A percentile compares a stretch with the other conserved stretches of the same genome.
Conservation (phyloP, 768 basidiomycete genomes). For the Tephrocybe sp. region DNA sequence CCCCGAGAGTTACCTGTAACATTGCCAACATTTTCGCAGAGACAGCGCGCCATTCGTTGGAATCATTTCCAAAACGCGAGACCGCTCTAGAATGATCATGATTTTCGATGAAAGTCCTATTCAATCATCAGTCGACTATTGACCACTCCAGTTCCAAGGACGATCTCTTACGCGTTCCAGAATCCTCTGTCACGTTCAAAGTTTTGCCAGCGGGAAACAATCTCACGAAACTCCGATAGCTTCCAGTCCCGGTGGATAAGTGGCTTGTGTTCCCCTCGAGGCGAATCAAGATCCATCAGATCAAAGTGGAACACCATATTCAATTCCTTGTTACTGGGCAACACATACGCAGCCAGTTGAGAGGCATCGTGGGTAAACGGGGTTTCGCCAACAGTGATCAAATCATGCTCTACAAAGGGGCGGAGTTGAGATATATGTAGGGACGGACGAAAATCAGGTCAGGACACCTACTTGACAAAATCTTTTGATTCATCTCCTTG, state of each 20-base stretch:
- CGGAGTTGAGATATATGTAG: background rate
- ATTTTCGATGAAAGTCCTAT: constrained; percentile 68
- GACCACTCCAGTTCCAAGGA: background rate
- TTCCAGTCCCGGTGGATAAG: constrained; percentile 49
- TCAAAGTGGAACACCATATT: constrained; percentile 71
- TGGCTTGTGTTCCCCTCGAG: constrained; percentile 33
- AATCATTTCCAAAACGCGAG: constrained; percentile 67
- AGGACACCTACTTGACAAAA: constrained; percentile 52
- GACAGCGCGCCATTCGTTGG: constrained; percentile 50
- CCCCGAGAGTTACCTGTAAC: constrained; percentile 58
- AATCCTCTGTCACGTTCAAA: constrained; percentile 58
- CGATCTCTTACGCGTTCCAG: constrained; percentile 60
- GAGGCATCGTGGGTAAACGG: constrained; percentile 56
- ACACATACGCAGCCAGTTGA: constrained; percentile 54
- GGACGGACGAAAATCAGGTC: background rate
- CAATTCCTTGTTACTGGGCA: constrained; percentile 58
- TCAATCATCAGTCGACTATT: background rate
- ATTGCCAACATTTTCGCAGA: constrained; percentile 68
- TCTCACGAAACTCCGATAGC: constrained; percentile 49
- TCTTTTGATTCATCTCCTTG: constrained; percentile 62
- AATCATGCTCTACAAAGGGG: constrained; percentile 43
- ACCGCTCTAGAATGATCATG: constrained; percentile 68
- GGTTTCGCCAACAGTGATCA: constrained; percentile 69
- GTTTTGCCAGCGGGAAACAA: constrained; percentile 55
- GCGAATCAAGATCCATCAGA: constrained; percentile 56